Percentiles rank a stretch among this genome's conserved stretches.
phyloP scores from a whole-genome alignment of 306 rosid genomes.

The Cucumis melo region DNA sequence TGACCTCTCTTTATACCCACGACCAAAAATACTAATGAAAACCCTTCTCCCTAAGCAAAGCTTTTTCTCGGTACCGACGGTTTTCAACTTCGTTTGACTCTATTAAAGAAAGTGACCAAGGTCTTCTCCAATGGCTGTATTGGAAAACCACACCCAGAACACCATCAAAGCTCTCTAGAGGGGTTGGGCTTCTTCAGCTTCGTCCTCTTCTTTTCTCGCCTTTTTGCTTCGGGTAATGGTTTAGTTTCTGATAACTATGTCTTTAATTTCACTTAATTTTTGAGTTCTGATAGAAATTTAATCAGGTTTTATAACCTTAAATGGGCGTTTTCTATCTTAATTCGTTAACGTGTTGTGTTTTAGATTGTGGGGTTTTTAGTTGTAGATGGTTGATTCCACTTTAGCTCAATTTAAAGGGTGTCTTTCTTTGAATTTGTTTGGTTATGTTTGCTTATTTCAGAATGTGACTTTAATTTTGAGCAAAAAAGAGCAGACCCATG shows the following conservation, averaged over 20 bases:
- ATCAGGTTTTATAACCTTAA: background rate
- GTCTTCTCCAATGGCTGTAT: background rate
- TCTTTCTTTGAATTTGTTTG: background rate
- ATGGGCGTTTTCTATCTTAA: background rate
- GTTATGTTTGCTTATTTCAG: background rate
- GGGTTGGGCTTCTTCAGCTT: background rate
- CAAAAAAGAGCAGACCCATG: background rate
- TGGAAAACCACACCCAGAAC: background rate
- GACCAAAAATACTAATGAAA: background rate
- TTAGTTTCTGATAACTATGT: background rate
- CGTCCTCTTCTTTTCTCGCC: background rate
- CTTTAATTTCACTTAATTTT: background rate
- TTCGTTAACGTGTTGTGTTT: background rate
- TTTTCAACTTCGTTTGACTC: background rate
- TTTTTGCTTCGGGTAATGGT: background rate
- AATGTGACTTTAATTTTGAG: background rate
- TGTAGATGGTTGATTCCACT: background rate
- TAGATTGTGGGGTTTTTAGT: background rate
- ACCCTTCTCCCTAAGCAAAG: conserved; percentile 3
- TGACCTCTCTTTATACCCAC: background rate
- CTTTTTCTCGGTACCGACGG: background rate
- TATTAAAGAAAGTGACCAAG: background rate
- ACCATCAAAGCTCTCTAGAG: background rate
- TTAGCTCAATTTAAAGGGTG: background rate
- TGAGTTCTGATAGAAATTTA: background rate